Evolutionary conservation across 75 land plant species (phyloP).

Genomic region (Pseudotsuga menziesii): DNA sequence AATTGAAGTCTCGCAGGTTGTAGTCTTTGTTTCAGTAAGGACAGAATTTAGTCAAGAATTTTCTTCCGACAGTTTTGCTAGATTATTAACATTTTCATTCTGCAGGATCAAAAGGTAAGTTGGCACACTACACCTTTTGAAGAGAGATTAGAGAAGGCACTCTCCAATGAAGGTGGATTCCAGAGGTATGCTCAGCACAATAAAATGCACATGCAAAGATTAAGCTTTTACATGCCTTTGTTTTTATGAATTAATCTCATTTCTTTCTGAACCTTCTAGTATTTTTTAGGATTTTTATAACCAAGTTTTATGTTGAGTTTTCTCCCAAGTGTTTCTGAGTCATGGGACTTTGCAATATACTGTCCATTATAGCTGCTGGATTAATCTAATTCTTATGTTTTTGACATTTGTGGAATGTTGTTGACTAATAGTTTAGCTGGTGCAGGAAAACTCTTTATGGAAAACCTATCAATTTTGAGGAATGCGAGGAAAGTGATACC

Average conservation of each 20-base stretch:
- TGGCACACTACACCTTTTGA: slow-evolving; percentile 96
- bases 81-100: not conserved
- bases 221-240: no score
- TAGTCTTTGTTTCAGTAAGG: not conserved
- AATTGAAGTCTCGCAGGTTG: not conserved
- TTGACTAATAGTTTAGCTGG: not conserved
- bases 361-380: not conserved
- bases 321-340: no score
- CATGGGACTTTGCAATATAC: no score
- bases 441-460: slow-evolving; percentile 3
- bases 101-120: slow-evolving; percentile 89
- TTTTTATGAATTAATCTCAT: no score
- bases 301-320: no score
- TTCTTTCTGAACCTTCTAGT: no score
- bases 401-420: not conserved
- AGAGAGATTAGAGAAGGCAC: slow-evolving; percentile 79
- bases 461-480: not conserved
- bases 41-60: not conserved
- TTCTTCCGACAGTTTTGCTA: not conserved
- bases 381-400: not conserved
- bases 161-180: slow-evolving; percentile 43
- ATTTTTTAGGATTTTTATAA: no score
- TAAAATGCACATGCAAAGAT: no score
- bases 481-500: not conserved
- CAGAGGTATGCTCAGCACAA: not conserved